Evolutionary conservation across 2,329 filamentous ascomycete genomes (phyloP).

Genomic region (Sarocladiaceae sp.): DNA sequence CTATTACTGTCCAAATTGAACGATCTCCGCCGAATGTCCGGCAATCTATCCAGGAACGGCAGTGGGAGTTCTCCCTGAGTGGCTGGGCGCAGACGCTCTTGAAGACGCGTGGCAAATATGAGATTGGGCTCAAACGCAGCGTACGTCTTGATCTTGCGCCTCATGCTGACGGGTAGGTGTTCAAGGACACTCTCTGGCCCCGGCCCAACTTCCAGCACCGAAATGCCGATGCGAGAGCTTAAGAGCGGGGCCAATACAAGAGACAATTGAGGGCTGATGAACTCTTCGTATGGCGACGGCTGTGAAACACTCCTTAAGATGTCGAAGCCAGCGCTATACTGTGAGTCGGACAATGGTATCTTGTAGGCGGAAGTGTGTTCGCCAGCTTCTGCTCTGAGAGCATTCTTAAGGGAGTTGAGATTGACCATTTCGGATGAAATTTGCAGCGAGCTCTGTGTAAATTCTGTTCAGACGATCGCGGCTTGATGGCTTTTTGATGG

Average conservation of each 20-base stretch:
- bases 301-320: constrained; percentile 29
- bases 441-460: not conserved
- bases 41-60: constrained; percentile 30
- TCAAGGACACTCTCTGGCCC: constrained; percentile 49
- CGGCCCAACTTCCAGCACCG: constrained; percentile 53
- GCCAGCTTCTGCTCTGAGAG: not conserved
- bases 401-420: constrained; percentile 6
- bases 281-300: constrained; percentile 38
- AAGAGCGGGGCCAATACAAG: constrained; percentile 34
- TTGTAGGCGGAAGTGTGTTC: not conserved
- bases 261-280: constrained; percentile 44
- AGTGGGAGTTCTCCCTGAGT: constrained; percentile 27
- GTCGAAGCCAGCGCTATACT: constrained; percentile 44
- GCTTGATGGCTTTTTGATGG: not conserved
- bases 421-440: not conserved
- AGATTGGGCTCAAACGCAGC: constrained; percentile 47
- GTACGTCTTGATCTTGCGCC: constrained; percentile 42
- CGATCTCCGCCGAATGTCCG: constrained; percentile 30
- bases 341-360: constrained; percentile 34
- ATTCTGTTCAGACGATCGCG: not conserved
- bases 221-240: constrained; percentile 34
- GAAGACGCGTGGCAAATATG: constrained; percentile 36
- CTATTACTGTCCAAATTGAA: constrained; percentile 30
- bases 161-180: constrained; percentile 35
- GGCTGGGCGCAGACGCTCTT: constrained; percentile 32